phyloP scores from a whole-genome alignment of 495 filamentous ascomycete genomes.

The Daldinia vernicosa region DNA sequence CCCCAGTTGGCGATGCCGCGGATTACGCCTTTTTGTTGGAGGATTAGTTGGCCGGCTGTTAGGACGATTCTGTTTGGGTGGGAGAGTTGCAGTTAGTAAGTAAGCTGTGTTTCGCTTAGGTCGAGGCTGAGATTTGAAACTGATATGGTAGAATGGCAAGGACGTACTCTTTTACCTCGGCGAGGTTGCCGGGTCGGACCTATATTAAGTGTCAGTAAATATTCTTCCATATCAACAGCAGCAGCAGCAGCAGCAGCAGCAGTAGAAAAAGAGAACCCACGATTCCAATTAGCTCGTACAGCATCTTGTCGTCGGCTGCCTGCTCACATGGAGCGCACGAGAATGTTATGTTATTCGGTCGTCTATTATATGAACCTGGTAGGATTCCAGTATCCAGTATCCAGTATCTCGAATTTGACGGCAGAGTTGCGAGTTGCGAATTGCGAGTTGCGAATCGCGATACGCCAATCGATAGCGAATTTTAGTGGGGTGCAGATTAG shows the following conservation, averaged over 20 bases:
- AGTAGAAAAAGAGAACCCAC: constrained; percentile 62
- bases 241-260: neutral
- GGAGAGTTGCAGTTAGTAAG: neutral
- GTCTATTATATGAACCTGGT: neutral
- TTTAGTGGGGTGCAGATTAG: constrained; percentile 5
- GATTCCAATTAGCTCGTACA: constrained; percentile 97
- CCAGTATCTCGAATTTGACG: constrained; percentile 2
- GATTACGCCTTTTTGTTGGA: constrained; percentile 86
- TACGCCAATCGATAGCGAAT: neutral
- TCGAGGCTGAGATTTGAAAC: neutral
- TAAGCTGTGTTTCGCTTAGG: too few relatives aligned
- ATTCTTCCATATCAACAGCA: neutral
- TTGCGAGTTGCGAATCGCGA: neutral
- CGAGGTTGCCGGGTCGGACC: constrained; percentile 88
- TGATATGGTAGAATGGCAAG: neutral
- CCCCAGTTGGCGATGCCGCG: constrained; percentile 96
- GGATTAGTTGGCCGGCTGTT: constrained; percentile 82
- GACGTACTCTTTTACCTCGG: constrained; percentile 90
- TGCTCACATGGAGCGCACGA: constrained; percentile 34
- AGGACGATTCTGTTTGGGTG: constrained; percentile 77
- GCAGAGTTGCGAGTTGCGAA: neutral
- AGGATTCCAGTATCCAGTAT: too few relatives aligned
- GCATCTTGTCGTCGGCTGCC: constrained; percentile 65
- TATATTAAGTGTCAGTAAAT: constrained; percentile 49
- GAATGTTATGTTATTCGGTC: neutral